Percentiles rank a stretch among this genome's conserved stretches.
These are phyloP conservation scores for Kregervanrija pseudodelftensis DNA, from an alignment of 805 yeast genomes.

Conservation along the genomic window DNA sequence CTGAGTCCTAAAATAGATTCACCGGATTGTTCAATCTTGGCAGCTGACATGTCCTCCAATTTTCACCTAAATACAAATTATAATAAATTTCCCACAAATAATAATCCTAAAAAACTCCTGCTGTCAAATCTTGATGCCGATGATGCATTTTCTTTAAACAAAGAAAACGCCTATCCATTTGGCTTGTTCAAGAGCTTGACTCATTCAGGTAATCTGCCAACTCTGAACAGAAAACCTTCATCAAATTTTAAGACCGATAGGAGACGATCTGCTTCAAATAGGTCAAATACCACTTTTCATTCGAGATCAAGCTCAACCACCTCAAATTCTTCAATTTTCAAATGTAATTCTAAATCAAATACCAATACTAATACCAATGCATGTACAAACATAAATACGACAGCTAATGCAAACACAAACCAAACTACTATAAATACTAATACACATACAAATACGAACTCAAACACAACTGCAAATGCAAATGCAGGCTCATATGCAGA, in stretches of 20 bases:
- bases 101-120: no score
- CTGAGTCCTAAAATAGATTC: constrained; percentile 31
- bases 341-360: constrained; percentile 1
- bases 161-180: no score
- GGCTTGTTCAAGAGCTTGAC: no score
- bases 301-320: constrained; percentile 1
- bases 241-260: constrained; percentile 16
- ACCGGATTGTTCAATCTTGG: constrained; percentile 31
- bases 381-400: not conserved
- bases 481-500: not conserved
- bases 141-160: no score
- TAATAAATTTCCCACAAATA: not conserved
- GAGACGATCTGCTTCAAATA: constrained; percentile 13
- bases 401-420: not conserved
- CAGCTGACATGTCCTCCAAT: constrained; percentile 32
- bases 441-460: not conserved
- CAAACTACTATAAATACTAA: not conserved
- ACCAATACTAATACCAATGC: not conserved
- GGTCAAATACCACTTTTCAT: constrained; percentile 13
- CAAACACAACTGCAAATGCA: not conserved
- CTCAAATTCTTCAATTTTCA: constrained; percentile 3
- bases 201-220: no score
- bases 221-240: not conserved
- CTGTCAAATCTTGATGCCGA: no score
- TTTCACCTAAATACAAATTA: constrained; percentile 26